Conservation (phyloP, 768 basidiomycete genomes). For the Boletus barrowsii region DNA sequence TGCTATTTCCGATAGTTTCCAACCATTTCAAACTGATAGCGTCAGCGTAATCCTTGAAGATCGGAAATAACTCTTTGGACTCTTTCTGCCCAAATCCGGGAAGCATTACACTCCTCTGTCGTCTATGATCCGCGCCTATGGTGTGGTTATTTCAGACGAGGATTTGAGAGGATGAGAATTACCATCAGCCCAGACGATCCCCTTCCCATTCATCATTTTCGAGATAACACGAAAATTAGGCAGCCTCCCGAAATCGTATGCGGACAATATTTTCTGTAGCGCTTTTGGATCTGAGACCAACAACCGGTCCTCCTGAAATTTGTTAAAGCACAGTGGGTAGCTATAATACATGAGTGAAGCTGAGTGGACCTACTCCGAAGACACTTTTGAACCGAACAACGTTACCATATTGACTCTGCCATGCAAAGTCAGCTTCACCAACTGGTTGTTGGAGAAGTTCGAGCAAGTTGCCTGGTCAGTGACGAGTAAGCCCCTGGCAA, state of each 20-base stretch:
- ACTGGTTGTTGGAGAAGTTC: constrained; percentile 21
- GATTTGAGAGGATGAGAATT: not conserved
- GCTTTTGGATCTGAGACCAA: constrained; percentile 34
- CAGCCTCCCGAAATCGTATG: not conserved
- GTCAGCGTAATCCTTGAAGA: constrained; percentile 40
- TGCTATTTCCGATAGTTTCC: constrained; percentile 11
- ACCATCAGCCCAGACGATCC: constrained; percentile 42
- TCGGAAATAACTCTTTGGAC: constrained; percentile 46
- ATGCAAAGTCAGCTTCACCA: constrained; percentile 26
- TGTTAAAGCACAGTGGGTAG: constrained; percentile 8
- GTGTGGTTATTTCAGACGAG: constrained; percentile 10
- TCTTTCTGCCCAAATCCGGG: constrained; percentile 53
- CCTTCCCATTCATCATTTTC: constrained; percentile 25
- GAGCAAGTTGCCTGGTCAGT: constrained; percentile 18
- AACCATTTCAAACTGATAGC: constrained; percentile 16
- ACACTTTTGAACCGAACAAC: constrained; percentile 18
- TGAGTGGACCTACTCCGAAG: constrained; percentile 13
- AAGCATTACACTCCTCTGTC: constrained; percentile 51
- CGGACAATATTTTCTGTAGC: no score
- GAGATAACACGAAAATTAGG: constrained; percentile 25
- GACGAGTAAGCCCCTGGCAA: constrained; percentile 15
- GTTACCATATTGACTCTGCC: constrained; percentile 25
- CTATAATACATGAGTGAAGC: not conserved
- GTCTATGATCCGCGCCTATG: constrained; percentile 41
- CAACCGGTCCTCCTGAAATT: constrained; percentile 30